Evolutionary conservation across 1,284 basidiomycete species (phyloP).

Genomic region (Cutaneotrichosporon arboriforme): DNA sequence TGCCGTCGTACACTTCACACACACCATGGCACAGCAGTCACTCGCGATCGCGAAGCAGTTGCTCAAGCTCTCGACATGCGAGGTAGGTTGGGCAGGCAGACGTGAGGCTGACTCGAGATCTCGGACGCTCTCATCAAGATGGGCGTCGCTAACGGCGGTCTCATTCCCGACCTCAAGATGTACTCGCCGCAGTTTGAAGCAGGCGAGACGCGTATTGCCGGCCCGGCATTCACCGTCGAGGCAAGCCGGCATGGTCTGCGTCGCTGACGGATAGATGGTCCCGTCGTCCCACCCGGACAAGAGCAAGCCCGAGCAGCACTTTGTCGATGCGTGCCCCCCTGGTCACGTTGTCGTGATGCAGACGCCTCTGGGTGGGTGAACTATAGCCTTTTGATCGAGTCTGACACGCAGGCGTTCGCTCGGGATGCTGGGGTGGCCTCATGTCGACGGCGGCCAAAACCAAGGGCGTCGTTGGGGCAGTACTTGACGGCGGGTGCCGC

Average conservation of each 20-base stretch:
- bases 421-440: conserved; percentile 47
- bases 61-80: conserved; percentile 25
- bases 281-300: conserved; percentile 57
- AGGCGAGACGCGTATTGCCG: conserved; percentile 53
- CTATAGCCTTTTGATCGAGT: neutral
- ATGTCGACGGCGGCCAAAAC: conserved; percentile 50
- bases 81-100: conserved; percentile 17
- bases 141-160: conserved; percentile 66
- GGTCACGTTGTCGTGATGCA: conserved; percentile 70
- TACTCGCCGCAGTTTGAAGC: conserved; percentile 54
- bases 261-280: conserved; percentile 57
- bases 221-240: conserved; percentile 83
- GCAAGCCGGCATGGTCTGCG: conserved; percentile 22
- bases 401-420: conserved; percentile 25
- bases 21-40: neutral
- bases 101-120: conserved; percentile 51
- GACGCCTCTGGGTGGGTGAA: conserved; percentile 62
- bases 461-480: conserved; percentile 44
- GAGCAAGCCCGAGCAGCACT: conserved; percentile 67
- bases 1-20: no score
- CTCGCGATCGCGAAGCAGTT: conserved; percentile 6
- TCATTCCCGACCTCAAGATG: conserved; percentile 71
- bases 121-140: conserved; percentile 89
- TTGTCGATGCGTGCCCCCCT: conserved; percentile 70
- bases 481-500: conserved; percentile 50